Base-by-base conservation (phyloP, 306 rosid genomes). In the Cucurbita maxima region DNA sequence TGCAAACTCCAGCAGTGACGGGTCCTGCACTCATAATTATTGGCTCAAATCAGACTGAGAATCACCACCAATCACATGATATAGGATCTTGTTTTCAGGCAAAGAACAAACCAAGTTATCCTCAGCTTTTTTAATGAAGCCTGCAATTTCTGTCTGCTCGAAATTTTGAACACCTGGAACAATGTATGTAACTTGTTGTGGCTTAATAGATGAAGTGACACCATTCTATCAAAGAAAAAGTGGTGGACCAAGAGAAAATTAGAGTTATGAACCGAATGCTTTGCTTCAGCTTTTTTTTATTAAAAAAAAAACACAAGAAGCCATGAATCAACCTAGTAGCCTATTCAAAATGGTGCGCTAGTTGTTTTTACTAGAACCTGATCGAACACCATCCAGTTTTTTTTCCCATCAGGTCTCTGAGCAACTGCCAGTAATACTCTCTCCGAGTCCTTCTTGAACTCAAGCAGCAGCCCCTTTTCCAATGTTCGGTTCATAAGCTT, bases 381-480 rank as follows among this genome's bases (percentile, higher is more conserved):
- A 95, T 95, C 99, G 70, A 83, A 89, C 84, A 95, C 99, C 91
- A 89, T 89, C 99, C 99, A 95, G 78, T 95, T 95, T 84, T 91
- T 95, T 88, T 95, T 95, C 82, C 99, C 97, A 78, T 95, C 99
- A 14, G 96, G 97, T 77, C 86, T 85, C 82, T 86, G 96, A 72
- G 96, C 88, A 79, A 95, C 89, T 30, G 96, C 99, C 69, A 95
- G 83, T 81, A 95, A 73, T 40, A 83, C 77, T 76, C 92, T 85
- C 47, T 89, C 99, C 50, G 97, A 77, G 60, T 91, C 99, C 89
- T 91, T 91, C 90, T 85, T 91, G 86, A 87, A 91, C 82, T 95
- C 99, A 74, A 95, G 83, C 75, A 95, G 86, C 77, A 85, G 76
- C 45, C 99, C 97, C 36, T 86, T 87, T 58, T 89, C 82, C 79